Conservation (phyloP, 2,329 filamentous ascomycete genomes). For the Trichoderma polysporum region DNA sequence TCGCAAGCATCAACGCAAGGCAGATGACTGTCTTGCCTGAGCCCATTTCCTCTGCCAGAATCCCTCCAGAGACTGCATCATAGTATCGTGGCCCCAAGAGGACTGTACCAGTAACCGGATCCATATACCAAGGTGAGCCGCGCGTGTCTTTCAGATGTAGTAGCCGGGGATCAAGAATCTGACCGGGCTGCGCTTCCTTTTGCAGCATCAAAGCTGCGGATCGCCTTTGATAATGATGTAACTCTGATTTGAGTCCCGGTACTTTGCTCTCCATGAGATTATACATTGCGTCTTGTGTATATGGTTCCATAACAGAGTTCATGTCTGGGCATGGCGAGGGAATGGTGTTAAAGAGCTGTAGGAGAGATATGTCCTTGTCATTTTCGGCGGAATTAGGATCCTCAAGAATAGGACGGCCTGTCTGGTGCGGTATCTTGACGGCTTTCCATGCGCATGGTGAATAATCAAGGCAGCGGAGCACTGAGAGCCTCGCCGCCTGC, state of each 20-base stretch:
- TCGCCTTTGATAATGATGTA: conserved; percentile 78
- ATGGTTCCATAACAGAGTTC: conserved; percentile 47
- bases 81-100: conserved; percentile 68
- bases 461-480: conserved; percentile 58
- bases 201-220: conserved; percentile 84
- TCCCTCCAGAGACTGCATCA: conserved; percentile 72
- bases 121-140: conserved; percentile 67
- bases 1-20: conserved; percentile 73
- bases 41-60: conserved; percentile 79
- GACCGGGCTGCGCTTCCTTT: conserved; percentile 65
- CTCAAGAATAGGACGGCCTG: conserved; percentile 2
- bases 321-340: conserved; percentile 65
- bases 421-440: conserved; percentile 9
- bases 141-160: conserved; percentile 58
- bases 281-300: conserved; percentile 54
- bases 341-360: conserved; percentile 71
- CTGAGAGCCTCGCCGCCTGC: conserved; percentile 42
- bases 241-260: conserved; percentile 58
- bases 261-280: conserved; percentile 55
- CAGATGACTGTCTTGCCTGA: conserved; percentile 87
- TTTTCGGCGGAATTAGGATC: conserved; percentile 25
- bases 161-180: conserved; percentile 72
- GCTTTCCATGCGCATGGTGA: conserved; percentile 58
- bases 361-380: conserved; percentile 53
- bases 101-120: conserved; percentile 61